Conservation (phyloP, 495 filamentous ascomycete species). For the Clavariopsis aquatica region DNA sequence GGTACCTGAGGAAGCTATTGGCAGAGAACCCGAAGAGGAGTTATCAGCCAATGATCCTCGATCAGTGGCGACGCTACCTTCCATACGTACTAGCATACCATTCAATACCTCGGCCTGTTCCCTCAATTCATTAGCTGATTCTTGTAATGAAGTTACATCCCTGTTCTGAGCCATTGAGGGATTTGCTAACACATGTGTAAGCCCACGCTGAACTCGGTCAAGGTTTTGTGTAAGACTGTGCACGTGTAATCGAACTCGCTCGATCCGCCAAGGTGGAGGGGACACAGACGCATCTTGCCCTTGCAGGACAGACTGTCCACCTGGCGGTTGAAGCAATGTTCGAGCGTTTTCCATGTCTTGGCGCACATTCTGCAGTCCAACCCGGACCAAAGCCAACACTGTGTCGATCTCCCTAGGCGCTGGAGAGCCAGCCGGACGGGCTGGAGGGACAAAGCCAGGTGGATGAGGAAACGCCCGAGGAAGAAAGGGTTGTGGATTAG, state of each 20-base stretch:
- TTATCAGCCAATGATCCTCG: neutral
- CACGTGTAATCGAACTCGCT: slow-evolving; percentile 20
- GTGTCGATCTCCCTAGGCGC: slow-evolving; percentile 3
- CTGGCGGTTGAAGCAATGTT: slow-evolving; percentile 12
- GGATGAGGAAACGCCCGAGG: slow-evolving; percentile 31
- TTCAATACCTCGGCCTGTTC: slow-evolving; percentile 18
- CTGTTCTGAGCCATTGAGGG: slow-evolving; percentile 24
- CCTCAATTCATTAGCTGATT: slow-evolving; percentile 12
- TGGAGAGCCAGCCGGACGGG: slow-evolving; percentile 7
- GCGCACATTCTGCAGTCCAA: slow-evolving; percentile 16
- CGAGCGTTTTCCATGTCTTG: slow-evolving; percentile 35
- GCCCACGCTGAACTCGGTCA: slow-evolving; percentile 20
- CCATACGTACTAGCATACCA: slow-evolving; percentile 16
- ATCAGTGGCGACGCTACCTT: neutral
- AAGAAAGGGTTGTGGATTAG: slow-evolving; percentile 23
- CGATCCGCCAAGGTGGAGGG: slow-evolving; percentile 23
- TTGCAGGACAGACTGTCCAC: slow-evolving; percentile 1
- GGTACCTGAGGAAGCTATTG: neutral
- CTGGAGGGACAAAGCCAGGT: neutral
- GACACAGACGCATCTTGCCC: neutral
- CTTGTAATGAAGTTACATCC: slow-evolving; percentile 27
- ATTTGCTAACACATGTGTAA: slow-evolving; percentile 23
- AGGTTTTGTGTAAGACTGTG: slow-evolving; percentile 16
- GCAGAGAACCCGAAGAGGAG: neutral
- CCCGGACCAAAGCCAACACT: slow-evolving; percentile 4